Evolutionary conservation across 495 filamentous ascomycete genomes (phyloP).

Genomic region (Jackrogersella multiformis): DNA sequence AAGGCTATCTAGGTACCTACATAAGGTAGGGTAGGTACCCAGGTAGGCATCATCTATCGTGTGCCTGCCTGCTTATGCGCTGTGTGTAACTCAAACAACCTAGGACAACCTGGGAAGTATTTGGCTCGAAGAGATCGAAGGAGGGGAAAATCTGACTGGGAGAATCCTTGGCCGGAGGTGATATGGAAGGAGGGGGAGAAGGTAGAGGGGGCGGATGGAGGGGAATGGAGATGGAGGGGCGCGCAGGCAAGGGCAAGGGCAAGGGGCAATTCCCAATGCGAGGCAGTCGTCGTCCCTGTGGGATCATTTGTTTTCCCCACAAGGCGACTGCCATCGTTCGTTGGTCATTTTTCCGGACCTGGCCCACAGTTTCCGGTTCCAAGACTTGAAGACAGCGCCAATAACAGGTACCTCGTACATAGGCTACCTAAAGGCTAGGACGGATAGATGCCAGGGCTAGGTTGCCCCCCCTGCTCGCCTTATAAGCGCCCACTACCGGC

Average conservation of each 20-base stretch:
- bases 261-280: too few relatives aligned
- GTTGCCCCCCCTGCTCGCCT: conserved; percentile 28
- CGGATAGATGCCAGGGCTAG: too few relatives aligned
- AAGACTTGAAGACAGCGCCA: conserved; percentile 34
- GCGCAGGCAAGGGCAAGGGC: conserved; percentile 15
- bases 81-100: conserved; percentile 19
- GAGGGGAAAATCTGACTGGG: conserved; percentile 21
- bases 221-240: conserved; percentile 9
- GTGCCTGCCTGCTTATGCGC: conserved; percentile 24
- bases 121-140: conserved; percentile 16
- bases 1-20: too few relatives aligned
- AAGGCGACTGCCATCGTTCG: conserved; percentile 13
- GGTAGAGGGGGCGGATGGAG: neutral
- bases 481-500: conserved; percentile 35
- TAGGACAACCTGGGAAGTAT: neutral
- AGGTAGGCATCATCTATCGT: too few relatives aligned
- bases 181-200: neutral
- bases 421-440: too few relatives aligned
- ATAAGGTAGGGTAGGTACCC: too few relatives aligned
- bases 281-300: neutral
- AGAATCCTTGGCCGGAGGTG: neutral
- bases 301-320: conserved; percentile 31
- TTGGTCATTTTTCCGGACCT: conserved; percentile 33
- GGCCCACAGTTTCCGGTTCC: conserved; percentile 32
- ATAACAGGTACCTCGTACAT: too few relatives aligned